Percentiles rank a stretch among this genome's conserved stretches.
phyloP scores from a whole-genome alignment of 768 basidiomycete genomes.

The Lentinus brumalis region DNA sequence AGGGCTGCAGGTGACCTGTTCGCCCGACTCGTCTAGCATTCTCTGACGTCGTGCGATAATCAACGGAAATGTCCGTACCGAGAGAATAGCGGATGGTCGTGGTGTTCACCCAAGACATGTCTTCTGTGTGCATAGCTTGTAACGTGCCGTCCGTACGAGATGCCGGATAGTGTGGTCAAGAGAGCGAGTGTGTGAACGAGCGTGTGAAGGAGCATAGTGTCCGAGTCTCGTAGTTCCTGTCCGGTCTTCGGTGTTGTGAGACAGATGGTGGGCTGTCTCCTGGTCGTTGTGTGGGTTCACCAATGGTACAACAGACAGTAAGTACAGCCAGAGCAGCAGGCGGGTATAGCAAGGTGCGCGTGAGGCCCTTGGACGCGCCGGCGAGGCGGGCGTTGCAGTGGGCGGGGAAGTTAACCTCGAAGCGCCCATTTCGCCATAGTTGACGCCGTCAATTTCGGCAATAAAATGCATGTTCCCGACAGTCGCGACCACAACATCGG shows the following conservation, averaged over 20 bases:
- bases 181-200: not conserved
- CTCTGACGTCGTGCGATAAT: not conserved
- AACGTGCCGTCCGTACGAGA: not conserved
- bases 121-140: not conserved
- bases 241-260: not conserved
- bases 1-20: not conserved
- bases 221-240: not conserved
- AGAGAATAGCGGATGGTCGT: not conserved
- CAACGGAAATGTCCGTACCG: not conserved
- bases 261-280: too few species aligned
- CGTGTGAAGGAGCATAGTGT: not conserved
- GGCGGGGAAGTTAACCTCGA: slow-evolving; percentile 1
- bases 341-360: slow-evolving; percentile 14
- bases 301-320: not conserved
- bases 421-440: not conserved
- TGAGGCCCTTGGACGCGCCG: slow-evolving; percentile 7
- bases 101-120: not conserved
- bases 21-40: not conserved
- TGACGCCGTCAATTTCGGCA: slow-evolving; percentile 6
- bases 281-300: too few species aligned
- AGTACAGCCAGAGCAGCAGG: not conserved
- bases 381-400: not conserved
- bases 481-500: too few species aligned
- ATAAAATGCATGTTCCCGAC: not conserved
- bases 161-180: not conserved